Evolutionary conservation across 805 yeast genomes (phyloP), one percentile per base, ranked within the genome.

Genomic region (Candida vaughaniae): DNA sequence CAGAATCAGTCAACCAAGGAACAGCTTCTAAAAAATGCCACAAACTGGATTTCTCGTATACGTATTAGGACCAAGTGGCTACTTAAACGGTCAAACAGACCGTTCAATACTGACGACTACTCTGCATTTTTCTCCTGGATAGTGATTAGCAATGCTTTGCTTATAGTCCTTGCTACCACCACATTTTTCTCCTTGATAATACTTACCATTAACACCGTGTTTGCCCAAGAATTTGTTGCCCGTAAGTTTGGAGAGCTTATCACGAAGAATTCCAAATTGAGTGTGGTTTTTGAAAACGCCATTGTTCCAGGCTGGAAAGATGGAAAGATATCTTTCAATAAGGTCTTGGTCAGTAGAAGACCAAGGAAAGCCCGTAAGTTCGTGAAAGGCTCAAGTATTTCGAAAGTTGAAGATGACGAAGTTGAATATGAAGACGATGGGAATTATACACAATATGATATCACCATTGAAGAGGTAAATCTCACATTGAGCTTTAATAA

Each of bases 231-330:
- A 52, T 75, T 80, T 36, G 82, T 91, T 19, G 97, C 97, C 1
- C 69, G 82, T 31, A 71, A 75, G 48, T 69, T 90, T 20, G 98
- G 98, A 7, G 85, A 85, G 51, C 63, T 85, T 40, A 75, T 93
- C 38, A 90, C 98, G 5, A 76, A 76, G 43, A 93, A 89, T 53
- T 80, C 95, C 2, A 85, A 87, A 7, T 62, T 90, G 44, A 78
- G 83, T 0, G 96, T 93, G 6, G 80, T 86, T 0, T 93, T 93
- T 53, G 98, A 91, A 56, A 82, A 79, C 56, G 99, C 98, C 1
- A 85, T 91, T 39, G 95, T 89, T 5, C 97, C 97, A 0, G 88
- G 86, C 38, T 90, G 96, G 96, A 73, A 81, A 27, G 87, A 84
- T 46, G 95, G 96, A 2, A 84, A 79, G 44, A 86, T 93, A 36